Conservation (phyloP, 2,329 filamentous ascomycete genomes). For the Arthrobotrys megalospora region DNA sequence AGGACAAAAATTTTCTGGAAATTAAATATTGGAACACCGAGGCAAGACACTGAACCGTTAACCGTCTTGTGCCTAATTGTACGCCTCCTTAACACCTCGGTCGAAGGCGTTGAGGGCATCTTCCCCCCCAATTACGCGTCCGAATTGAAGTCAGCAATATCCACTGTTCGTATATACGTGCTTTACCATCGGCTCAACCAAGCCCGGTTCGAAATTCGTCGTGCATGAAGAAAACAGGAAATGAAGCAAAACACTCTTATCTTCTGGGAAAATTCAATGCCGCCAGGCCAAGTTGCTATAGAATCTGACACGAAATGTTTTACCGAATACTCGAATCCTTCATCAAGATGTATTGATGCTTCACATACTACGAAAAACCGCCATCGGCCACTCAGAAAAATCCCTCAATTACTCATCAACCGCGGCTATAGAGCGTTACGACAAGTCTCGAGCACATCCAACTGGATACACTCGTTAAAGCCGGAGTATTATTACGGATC, state of each 20-base stretch:
- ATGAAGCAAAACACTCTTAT: not conserved
- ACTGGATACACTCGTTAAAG: slow-evolving; percentile 4
- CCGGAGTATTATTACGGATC: slow-evolving; percentile 16
- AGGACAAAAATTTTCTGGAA: slow-evolving; percentile 13
- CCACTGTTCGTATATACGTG: not conserved
- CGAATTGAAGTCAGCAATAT: no score
- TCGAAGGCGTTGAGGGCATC: not conserved
- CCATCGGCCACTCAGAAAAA: not conserved
- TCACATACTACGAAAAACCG: not conserved
- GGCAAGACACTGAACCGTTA: not conserved
- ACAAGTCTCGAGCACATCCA: not conserved
- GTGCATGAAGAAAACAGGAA: slow-evolving; percentile 7
- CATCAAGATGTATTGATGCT: not conserved
- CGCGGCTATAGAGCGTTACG: not conserved
- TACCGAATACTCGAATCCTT: not conserved
- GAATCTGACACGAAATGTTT: not conserved
- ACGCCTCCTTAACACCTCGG: slow-evolving; percentile 11
- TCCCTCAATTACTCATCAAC: not conserved
- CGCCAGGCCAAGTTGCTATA: not conserved
- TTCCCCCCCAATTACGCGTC: no score
- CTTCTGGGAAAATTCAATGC: not conserved
- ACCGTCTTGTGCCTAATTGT: slow-evolving; percentile 44
- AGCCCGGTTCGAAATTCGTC: not conserved
- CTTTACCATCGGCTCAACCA: slow-evolving; percentile 4
- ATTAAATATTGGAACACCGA: slow-evolving; percentile 28